Base-by-base conservation (phyloP, 2,329 filamentous ascomycete species). In the Taxawa tesnikishii region DNA sequence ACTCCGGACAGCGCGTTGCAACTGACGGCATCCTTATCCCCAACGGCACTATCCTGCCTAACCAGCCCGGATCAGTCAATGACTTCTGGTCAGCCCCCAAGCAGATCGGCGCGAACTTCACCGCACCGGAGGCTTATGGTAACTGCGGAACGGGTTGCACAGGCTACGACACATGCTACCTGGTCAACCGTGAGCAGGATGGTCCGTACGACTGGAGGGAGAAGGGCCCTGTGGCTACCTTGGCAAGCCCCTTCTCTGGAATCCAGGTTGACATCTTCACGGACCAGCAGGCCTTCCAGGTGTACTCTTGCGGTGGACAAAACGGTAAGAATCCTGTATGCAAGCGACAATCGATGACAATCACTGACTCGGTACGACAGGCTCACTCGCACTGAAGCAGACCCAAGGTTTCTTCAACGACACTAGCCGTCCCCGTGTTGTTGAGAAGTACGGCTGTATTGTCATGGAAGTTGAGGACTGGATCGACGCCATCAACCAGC, bases 381-480 rank as follows among this genome's bases (percentile, higher is more conserved):
- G 59, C 15, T 57, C 66, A 1, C 58, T 80, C 39, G 62, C 79
- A 1, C 59, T 85, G 39, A 85, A 85, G 63, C 61, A 62, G 38
- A 79, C 73, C 0, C 81, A 85, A 54, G 80, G 80, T 11, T 59
- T 79, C 4, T 56, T 63, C 39, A 64, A 70, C 39, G 45, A 69
- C 38, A 40, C 57, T 2, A 56, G 60, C 18, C 70, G 75, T 44
- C 70, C 73, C 3, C 65, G 76, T 23, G 70, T 70, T 6, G 78
- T 84, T 15, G 68, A 73, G 34, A 54, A 87, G 62, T 83, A 85
- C 50, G 85, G 83, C 18, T 94, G 88, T 56, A 50, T 94, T 15
- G 88, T 94, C 29, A 70, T 94, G 56, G 88, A 94, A 62, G 83
- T 90, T 9, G 74, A 94, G 65, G 85, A 90, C 54, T 94, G 76